A percentile compares a stretch with the other conserved stretches of the same genome.
Evolutionary conservation across 805 yeast species (phyloP).

Genomic region (Blastobotrys robertii): DNA sequence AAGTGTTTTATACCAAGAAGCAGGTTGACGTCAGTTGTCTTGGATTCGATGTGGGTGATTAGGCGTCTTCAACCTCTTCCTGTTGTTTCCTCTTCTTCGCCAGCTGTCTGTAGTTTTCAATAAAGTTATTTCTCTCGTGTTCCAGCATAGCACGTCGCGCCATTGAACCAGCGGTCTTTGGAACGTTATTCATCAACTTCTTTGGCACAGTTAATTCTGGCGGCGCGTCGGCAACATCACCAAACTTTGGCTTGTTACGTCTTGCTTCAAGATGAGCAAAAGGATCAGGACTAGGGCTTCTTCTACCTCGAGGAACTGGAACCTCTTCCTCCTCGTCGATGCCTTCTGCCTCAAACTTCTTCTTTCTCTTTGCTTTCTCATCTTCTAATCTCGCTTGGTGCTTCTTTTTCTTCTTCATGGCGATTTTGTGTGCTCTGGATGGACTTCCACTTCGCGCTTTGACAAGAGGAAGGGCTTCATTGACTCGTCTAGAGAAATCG

Average conservation of each 20-base stretch:
- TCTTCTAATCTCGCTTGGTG: slow-evolving; percentile 15
- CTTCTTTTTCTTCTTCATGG: slow-evolving; percentile 18
- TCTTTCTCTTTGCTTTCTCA: slow-evolving; percentile 8
- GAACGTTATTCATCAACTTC: slow-evolving; percentile 28
- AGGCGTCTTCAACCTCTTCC: no score
- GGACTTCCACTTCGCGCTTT: slow-evolving; percentile 27
- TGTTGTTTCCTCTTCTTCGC: slow-evolving; percentile 13
- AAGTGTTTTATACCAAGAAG: no score
- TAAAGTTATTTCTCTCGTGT: slow-evolving; percentile 29
- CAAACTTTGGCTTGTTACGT: slow-evolving; percentile 28
- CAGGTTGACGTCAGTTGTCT: no score
- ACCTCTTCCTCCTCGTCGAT: slow-evolving; percentile 19
- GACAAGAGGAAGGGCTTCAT: slow-evolving; percentile 32
- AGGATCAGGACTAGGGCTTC: slow-evolving; percentile 34
- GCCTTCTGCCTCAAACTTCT: slow-evolving; percentile 10
- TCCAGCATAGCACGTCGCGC: slow-evolving; percentile 31
- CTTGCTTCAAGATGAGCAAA: slow-evolving; percentile 29
- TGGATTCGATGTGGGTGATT: no score
- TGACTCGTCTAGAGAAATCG: slow-evolving; percentile 32
- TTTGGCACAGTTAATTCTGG: slow-evolving; percentile 28
- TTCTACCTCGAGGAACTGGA: slow-evolving; percentile 15
- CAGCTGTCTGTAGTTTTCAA: slow-evolving; percentile 27
- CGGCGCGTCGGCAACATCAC: slow-evolving; percentile 34
- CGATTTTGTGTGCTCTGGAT: slow-evolving; percentile 21
- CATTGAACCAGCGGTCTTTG: slow-evolving; percentile 32